phyloP scores from a whole-genome alignment of 306 rosid genomes.

The Mimosa bimucronata region DNA sequence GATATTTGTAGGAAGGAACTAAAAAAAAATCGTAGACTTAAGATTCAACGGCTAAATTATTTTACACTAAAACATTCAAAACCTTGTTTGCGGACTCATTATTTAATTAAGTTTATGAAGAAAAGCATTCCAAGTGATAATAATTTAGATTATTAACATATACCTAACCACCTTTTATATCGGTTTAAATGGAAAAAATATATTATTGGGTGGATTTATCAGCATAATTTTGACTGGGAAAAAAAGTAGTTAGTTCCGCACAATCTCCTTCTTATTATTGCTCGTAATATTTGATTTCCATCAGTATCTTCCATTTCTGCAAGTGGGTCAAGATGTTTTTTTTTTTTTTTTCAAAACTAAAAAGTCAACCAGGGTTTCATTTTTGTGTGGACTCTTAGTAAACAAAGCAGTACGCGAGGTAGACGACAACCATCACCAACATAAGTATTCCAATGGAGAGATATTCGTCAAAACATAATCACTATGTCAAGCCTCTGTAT shows the following conservation, averaged over 20 bases:
- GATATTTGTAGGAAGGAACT: neutral
- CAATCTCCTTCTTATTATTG: too few relatives aligned
- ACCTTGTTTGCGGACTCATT: neutral
- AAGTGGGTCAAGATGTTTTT: slow-evolving; percentile 48
- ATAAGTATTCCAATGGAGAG: slow-evolving; percentile 38
- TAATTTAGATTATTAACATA: neutral
- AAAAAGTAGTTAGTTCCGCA: slow-evolving; percentile 6
- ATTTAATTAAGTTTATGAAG: neutral
- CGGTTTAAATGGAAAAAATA: neutral
- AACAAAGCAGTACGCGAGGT: slow-evolving; percentile 38
- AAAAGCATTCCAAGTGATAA: neutral
- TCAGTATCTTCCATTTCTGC: slow-evolving; percentile 3
- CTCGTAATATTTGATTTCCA: neutral
- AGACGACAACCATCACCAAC: slow-evolving; percentile 43
- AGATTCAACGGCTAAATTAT: neutral
- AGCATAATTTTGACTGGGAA: neutral
- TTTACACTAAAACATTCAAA: neutral
- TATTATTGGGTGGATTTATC: neutral
- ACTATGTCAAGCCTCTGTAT: slow-evolving; percentile 41
- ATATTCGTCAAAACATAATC: slow-evolving; percentile 50
- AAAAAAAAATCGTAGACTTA: neutral
- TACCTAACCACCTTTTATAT: neutral
- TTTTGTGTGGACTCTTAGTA: slow-evolving; percentile 37
- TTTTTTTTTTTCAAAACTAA: neutral
- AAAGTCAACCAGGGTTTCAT: slow-evolving; percentile 56